phyloP scores from a whole-genome alignment of 768 basidiomycete genomes.

The Suillus hirtellus region DNA sequence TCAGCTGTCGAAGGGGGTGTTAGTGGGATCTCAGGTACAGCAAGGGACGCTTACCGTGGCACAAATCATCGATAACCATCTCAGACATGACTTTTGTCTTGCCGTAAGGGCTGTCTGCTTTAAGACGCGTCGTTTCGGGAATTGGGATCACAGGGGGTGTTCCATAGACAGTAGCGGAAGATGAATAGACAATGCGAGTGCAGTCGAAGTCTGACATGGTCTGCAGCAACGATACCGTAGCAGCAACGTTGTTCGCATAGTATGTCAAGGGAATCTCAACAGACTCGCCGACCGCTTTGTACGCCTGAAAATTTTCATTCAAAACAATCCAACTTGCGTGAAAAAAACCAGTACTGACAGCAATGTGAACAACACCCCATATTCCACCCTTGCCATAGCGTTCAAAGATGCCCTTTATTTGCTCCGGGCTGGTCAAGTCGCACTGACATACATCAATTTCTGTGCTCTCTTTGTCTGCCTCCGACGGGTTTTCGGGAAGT shows the following conservation, averaged over 20 bases:
- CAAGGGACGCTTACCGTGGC: slow-evolving; percentile 54
- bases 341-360: slow-evolving; percentile 51
- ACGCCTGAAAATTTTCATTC: slow-evolving; percentile 55
- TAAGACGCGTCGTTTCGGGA: slow-evolving; percentile 83
- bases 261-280: slow-evolving; percentile 91
- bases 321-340: background rate
- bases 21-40: slow-evolving; percentile 15
- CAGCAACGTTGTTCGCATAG: slow-evolving; percentile 91
- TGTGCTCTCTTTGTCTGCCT: slow-evolving; percentile 68
- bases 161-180: slow-evolving; percentile 97
- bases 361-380: slow-evolving; percentile 96
- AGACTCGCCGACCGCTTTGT: slow-evolving; percentile 98
- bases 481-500: slow-evolving; percentile 64
- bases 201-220: slow-evolving; percentile 85
- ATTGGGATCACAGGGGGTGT: slow-evolving; percentile 91
- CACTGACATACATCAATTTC: slow-evolving; percentile 68
- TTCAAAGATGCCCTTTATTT: slow-evolving; percentile 79
- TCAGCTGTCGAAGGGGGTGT: slow-evolving; percentile 49
- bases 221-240: slow-evolving; percentile 84
- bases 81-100: slow-evolving; percentile 97
- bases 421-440: slow-evolving; percentile 73
- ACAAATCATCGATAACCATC: slow-evolving; percentile 85
- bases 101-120: slow-evolving; percentile 92
- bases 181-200: slow-evolving; percentile 91
- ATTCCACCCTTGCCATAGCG: slow-evolving; percentile 87